Evolutionary conservation across 805 yeast genomes (phyloP).

Genomic region (Candida gorgasii): DNA sequence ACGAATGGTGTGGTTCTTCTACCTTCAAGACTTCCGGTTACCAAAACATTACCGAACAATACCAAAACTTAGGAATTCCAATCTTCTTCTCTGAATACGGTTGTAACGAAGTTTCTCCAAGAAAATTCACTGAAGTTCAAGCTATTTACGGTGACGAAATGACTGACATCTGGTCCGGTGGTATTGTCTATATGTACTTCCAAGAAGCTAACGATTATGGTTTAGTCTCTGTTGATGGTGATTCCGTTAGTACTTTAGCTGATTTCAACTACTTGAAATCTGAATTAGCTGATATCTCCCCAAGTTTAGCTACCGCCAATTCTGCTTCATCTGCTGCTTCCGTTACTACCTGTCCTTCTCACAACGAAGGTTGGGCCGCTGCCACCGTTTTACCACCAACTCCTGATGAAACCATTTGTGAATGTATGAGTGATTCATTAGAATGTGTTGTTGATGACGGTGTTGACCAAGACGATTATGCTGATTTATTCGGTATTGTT

Average conservation of each 20-base stretch:
- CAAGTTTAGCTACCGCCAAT: conserved; percentile 22
- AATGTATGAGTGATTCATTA: conserved; percentile 35
- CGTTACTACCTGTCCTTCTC: conserved; percentile 38
- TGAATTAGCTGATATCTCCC: conserved; percentile 52
- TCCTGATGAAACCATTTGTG: conserved; percentile 38
- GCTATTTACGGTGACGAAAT: conserved; percentile 63
- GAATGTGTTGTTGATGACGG: conserved; percentile 34
- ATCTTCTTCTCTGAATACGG: conserved; percentile 83
- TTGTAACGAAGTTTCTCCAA: conserved; percentile 69
- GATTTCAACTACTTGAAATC: conserved; percentile 66
- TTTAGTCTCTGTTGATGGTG: conserved; percentile 55
- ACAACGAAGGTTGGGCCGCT: conserved; percentile 37
- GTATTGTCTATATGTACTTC: conserved; percentile 85
- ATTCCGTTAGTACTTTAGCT: conserved; percentile 55
- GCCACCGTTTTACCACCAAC: conserved; percentile 45
- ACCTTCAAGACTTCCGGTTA: conserved; percentile 64
- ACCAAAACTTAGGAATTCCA: conserved; percentile 67
- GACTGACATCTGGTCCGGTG: conserved; percentile 90
- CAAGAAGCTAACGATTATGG: conserved; percentile 77
- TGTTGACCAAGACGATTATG: conserved; percentile 33
- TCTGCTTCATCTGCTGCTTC: conserved; percentile 25
- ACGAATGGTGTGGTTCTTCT: conserved; percentile 82
- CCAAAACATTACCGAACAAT: conserved; percentile 61
- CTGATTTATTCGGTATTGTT: conserved; percentile 32
- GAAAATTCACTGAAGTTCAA: conserved; percentile 70